Evolutionary conservation across 257 asterid species (phyloP).

Genomic region (Fraxinus pennsylvanica): DNA sequence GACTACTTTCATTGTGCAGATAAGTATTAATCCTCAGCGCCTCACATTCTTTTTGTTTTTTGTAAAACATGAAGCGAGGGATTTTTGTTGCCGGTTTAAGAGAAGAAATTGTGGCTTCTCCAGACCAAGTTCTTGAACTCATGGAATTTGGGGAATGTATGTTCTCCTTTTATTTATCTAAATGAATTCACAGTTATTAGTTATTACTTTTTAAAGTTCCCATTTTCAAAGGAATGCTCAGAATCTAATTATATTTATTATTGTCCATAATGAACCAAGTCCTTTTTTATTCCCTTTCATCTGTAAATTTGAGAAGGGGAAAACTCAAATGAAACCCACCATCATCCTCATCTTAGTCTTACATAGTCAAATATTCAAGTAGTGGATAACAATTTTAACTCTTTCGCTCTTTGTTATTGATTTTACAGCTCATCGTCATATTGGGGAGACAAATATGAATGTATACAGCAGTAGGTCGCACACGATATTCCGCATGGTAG

Average conservation of each 20-base stretch:
- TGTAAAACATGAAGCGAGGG: slow-evolving; percentile 64
- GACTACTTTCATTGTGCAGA: background rate
- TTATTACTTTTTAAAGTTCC: background rate
- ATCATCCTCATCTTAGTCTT: slow-evolving; percentile 9
- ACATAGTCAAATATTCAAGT: background rate
- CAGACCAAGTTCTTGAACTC: slow-evolving; percentile 82
- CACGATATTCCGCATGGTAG: slow-evolving; percentile 96
- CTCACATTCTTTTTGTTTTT: slow-evolving; percentile 1
- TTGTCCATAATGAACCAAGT: background rate
- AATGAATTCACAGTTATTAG: background rate
- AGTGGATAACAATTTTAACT: slow-evolving; percentile 10
- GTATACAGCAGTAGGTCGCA: slow-evolving; percentile 93
- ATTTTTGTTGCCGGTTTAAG: slow-evolving; percentile 95
- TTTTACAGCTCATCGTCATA: slow-evolving; percentile 87
- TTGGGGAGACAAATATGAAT: slow-evolving; percentile 98
- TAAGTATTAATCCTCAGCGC: background rate
- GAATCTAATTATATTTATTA: background rate
- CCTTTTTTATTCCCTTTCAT: slow-evolving; percentile 3
- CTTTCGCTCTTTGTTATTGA: slow-evolving; percentile 14
- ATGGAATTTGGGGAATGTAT: slow-evolving; percentile 95
- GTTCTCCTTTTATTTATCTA: slow-evolving; percentile 24
- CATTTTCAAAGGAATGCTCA: background rate
- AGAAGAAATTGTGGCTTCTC: slow-evolving; percentile 91
- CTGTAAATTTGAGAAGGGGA: slow-evolving; percentile 9
- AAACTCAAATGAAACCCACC: slow-evolving; percentile 21